Evolutionary conservation across 2,329 filamentous ascomycete species (phyloP).

Genomic region (Byssochlamys sp.): DNA sequence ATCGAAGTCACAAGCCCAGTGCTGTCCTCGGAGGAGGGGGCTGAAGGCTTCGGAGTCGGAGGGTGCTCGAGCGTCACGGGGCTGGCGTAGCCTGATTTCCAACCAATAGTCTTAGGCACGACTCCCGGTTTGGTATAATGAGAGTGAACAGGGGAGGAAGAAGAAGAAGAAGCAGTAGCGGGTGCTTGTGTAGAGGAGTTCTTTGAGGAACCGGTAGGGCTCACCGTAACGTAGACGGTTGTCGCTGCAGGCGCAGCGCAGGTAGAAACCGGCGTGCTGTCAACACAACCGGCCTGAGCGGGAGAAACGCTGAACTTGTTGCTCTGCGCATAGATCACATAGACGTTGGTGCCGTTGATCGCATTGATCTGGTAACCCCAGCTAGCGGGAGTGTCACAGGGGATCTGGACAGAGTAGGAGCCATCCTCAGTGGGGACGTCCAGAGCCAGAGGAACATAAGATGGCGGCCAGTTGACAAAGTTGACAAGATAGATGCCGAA

Average conservation of each 20-base stretch:
- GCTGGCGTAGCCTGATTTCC: conserved; percentile 17
- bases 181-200: conserved; percentile 6
- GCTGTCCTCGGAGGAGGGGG: not conserved
- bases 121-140: conserved; percentile 13
- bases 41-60: not conserved
- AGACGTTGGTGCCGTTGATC: conserved; percentile 39
- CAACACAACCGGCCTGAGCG: conserved; percentile 17
- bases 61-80: conserved; percentile 13
- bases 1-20: not conserved
- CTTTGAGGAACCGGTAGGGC: conserved; percentile 10
- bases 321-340: conserved; percentile 37
- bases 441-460: conserved; percentile 28
- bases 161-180: conserved; percentile 5
- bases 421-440: conserved; percentile 26
- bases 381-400: conserved; percentile 27
- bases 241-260: conserved; percentile 9
- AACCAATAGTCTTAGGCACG: conserved; percentile 19
- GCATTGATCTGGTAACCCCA: conserved; percentile 38
- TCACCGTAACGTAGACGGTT: conserved; percentile 14
- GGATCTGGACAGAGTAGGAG: conserved; percentile 26
- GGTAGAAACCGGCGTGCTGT: conserved; percentile 10
- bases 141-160: conserved; percentile 1
- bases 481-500: conserved; percentile 38
- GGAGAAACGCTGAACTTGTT: conserved; percentile 27
- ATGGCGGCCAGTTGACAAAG: conserved; percentile 38